These are phyloP conservation scores for Venturiaceae sp. DNA, from an alignment of 2,329 filamentous ascomycete species.

Conservation along the genomic window DNA sequence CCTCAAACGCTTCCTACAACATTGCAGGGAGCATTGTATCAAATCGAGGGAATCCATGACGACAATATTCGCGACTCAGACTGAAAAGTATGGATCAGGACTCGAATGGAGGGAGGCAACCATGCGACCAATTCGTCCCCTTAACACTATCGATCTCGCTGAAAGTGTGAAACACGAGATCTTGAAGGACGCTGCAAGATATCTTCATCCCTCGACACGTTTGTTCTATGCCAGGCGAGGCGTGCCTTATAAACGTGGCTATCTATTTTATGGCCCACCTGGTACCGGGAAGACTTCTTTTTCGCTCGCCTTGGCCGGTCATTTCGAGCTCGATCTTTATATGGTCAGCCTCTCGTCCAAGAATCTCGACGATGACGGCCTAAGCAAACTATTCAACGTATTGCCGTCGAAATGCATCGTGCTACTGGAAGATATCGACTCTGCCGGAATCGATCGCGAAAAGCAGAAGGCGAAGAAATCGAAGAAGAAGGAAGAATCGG, in stretches of 20 bases:
- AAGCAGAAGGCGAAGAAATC: background rate
- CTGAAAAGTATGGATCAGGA: background rate
- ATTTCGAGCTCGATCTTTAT: conserved; percentile 32
- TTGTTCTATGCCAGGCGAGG: conserved; percentile 76
- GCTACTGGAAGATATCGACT: conserved; percentile 65
- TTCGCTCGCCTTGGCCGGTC: conserved; percentile 32
- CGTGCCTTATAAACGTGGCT: conserved; percentile 78
- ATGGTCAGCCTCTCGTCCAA: conserved; percentile 32
- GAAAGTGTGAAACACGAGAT: background rate
- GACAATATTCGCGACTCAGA: background rate
- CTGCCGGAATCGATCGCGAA: background rate
- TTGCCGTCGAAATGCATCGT: conserved; percentile 63
- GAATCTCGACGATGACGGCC: conserved; percentile 49
- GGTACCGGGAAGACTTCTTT: conserved; percentile 69
- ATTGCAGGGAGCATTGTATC: background rate
- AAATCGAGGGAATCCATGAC: background rate
- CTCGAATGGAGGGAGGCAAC: background rate
- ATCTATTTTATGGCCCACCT: conserved; percentile 70
- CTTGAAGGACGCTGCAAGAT: conserved; percentile 1
- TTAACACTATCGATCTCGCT: conserved; percentile 5
- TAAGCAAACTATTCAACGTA: conserved; percentile 53
- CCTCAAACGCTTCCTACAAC: background rate
- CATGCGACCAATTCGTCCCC: background rate
- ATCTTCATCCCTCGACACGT: conserved; percentile 55
- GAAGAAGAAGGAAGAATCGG: background rate